Conservation (phyloP, 139 green algal genomes). For the Microglena sp. region DNA sequence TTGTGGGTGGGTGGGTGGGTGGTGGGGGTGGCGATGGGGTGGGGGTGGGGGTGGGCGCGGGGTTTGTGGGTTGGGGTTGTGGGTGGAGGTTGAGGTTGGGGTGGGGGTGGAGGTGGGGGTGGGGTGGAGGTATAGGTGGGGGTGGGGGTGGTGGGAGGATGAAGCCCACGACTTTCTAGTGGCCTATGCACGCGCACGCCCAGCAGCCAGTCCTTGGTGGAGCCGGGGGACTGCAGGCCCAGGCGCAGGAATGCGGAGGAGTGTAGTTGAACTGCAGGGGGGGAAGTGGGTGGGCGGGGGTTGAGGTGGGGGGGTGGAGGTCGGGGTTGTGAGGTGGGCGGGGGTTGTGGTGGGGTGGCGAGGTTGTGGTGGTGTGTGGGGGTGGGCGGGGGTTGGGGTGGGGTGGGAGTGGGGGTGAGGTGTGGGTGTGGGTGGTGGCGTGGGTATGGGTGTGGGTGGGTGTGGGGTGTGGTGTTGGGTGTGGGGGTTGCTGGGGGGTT, state of each 20-base stretch:
- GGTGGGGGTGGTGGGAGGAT: conserved; percentile 40
- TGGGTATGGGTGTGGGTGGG: too few species aligned
- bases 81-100: neutral
- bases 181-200: conserved; percentile 51
- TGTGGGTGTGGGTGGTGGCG: too few species aligned
- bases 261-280: too few species aligned
- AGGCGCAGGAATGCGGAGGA: conserved; percentile 69
- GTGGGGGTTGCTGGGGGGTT: too few species aligned
- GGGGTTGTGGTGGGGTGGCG: neutral
- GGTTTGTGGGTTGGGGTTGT: too few species aligned
- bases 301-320: neutral
- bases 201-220: conserved; percentile 66
- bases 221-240: conserved; percentile 86
- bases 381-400: too few species aligned
- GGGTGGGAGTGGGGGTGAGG: too few species aligned
- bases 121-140: neutral
- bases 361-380: neutral
- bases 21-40: too few species aligned
- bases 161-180: conserved; percentile 81
- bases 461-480: too few species aligned
- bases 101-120: conserved; percentile 1
- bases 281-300: too few species aligned
- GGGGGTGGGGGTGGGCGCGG: too few species aligned
- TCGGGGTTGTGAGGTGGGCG: neutral
- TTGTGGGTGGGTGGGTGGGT: conserved; percentile 3